Conservation (phyloP, 2,329 filamentous ascomycete species). For the Lizonia empirigonia region DNA sequence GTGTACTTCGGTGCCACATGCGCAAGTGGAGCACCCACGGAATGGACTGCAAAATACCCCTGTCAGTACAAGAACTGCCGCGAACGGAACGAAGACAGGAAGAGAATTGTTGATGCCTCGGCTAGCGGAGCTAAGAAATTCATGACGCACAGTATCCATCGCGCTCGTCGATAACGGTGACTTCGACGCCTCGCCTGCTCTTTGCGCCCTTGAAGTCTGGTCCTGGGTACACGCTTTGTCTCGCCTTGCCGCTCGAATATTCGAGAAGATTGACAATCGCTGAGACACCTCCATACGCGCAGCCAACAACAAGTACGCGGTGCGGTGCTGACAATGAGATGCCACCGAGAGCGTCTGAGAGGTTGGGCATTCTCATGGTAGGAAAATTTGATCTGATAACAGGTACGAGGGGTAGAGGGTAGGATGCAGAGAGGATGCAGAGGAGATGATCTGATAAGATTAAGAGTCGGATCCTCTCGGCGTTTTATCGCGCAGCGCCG, state of each 20-base stretch:
- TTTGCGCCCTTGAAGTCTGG: slow-evolving; percentile 44
- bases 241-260: slow-evolving; percentile 62
- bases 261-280: slow-evolving; percentile 71
- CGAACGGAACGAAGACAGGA: slow-evolving; percentile 8
- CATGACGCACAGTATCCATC: slow-evolving; percentile 75
- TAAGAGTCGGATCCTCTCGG: slow-evolving; percentile 12
- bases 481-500: slow-evolving; percentile 23
- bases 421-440: not conserved
- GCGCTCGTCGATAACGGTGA: slow-evolving; percentile 78
- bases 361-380: slow-evolving; percentile 38
- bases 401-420: not conserved
- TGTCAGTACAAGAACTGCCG: slow-evolving; percentile 26
- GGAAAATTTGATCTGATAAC: slow-evolving; percentile 23
- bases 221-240: slow-evolving; percentile 51
- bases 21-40: slow-evolving; percentile 76
- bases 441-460: slow-evolving; percentile 49
- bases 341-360: slow-evolving; percentile 33
- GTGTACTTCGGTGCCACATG: slow-evolving; percentile 68
- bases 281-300: slow-evolving; percentile 73
- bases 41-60: slow-evolving; percentile 62
- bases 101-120: slow-evolving; percentile 20
- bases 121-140: slow-evolving; percentile 22
- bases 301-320: slow-evolving; percentile 68
- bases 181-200: slow-evolving; percentile 64
- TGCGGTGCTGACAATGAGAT: slow-evolving; percentile 42